These are phyloP conservation scores for Boletus vinaceobasis DNA, from an alignment of 768 basidiomycete genomes.

Conservation along the genomic window DNA sequence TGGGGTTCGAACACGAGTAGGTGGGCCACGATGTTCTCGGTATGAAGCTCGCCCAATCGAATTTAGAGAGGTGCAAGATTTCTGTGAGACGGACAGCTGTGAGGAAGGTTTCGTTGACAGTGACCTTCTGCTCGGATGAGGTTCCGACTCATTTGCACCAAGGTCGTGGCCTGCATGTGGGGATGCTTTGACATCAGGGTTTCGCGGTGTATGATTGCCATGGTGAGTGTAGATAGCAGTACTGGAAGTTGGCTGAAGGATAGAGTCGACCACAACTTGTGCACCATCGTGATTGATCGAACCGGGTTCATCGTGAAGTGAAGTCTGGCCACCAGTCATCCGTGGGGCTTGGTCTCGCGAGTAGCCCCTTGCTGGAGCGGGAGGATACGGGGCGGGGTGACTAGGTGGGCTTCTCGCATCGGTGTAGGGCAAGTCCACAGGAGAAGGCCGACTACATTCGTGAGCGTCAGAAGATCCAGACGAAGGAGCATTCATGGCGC, in stretches of 20 bases:
- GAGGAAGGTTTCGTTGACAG: slow-evolving; percentile 16
- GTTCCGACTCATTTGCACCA: neutral
- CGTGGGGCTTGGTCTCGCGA: slow-evolving; percentile 4
- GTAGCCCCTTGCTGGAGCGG: slow-evolving; percentile 5
- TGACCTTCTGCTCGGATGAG: neutral
- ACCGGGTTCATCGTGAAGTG: slow-evolving; percentile 16
- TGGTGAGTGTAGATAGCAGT: neutral
- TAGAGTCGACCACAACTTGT: neutral
- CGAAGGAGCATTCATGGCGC: slow-evolving; percentile 16
- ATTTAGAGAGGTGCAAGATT: slow-evolving; percentile 10
- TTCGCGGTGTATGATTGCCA: neutral
- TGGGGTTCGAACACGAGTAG: slow-evolving; percentile 11
- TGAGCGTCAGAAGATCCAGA: neutral
- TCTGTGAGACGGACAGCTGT: slow-evolving; percentile 10
- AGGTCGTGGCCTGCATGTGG: neutral
- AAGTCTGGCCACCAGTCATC: slow-evolving; percentile 9
- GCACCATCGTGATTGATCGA: neutral
- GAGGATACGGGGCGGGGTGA: slow-evolving; percentile 17
- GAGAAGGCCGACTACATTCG: slow-evolving; percentile 6
- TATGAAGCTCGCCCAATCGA: slow-evolving; percentile 24
- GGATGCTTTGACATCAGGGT: neutral
- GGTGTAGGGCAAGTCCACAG: slow-evolving; percentile 7
- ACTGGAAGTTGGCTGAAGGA: neutral
- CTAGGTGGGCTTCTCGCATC: slow-evolving; percentile 13
- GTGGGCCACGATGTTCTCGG: slow-evolving; percentile 15